Evolutionary conservation across 768 basidiomycete species (phyloP).

Genomic region (Lenzites betulinus): DNA sequence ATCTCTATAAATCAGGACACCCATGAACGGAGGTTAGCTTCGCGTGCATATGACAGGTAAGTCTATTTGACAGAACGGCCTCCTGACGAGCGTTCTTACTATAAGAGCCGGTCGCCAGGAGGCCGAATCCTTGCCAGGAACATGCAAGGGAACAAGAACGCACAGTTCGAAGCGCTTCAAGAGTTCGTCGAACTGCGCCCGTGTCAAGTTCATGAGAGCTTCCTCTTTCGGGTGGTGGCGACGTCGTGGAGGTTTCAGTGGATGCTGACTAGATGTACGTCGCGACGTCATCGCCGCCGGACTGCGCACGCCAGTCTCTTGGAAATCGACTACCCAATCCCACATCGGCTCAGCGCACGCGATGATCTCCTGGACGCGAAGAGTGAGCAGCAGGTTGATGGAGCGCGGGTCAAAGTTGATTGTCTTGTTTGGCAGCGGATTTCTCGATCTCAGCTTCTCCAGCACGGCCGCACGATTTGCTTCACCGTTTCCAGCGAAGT

Average conservation of each 20-base stretch:
- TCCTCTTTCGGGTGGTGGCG: constrained; percentile 20
- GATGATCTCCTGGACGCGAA: constrained; percentile 64
- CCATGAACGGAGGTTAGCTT: background rate
- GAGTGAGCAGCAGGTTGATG: constrained; percentile 63
- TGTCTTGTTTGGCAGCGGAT: constrained; percentile 53
- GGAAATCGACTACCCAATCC: constrained; percentile 66
- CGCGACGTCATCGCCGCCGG: background rate
- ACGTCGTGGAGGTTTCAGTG: background rate
- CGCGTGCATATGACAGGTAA: background rate
- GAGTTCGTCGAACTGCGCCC: constrained; percentile 64
- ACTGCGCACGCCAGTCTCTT: constrained; percentile 19
- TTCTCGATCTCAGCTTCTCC: constrained; percentile 14
- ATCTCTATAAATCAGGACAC: constrained; percentile 44
- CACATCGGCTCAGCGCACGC: constrained; percentile 79
- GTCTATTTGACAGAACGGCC: background rate
- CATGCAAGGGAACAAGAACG: constrained; percentile 32
- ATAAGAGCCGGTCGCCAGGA: constrained; percentile 2
- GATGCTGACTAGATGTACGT: constrained; percentile 2
- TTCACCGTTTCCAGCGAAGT: background rate
- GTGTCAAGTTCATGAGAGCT: constrained; percentile 50
- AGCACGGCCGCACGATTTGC: background rate
- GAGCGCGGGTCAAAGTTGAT: constrained; percentile 58
- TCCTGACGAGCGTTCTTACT: background rate
- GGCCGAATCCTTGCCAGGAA: constrained; percentile 1
- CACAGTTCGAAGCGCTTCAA: constrained; percentile 62